Percentiles rank a stretch among this genome's conserved stretches.
phyloP scores from a whole-genome alignment of 805 yeast species.

The Blastobotrys mokoenaii region DNA sequence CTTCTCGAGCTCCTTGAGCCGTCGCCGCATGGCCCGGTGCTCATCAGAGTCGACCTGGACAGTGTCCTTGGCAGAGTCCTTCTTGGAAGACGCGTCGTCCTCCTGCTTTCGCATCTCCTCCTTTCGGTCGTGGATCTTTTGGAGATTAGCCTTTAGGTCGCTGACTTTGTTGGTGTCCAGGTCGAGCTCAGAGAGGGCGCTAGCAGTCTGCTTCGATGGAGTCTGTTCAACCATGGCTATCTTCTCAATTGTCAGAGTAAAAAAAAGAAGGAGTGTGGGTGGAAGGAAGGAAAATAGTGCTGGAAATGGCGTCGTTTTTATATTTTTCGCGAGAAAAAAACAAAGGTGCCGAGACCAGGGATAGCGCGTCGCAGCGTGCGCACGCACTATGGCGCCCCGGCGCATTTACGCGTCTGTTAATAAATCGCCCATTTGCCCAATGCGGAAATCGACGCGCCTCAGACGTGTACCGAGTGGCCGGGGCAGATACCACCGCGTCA shows the following conservation, averaged over 20 bases:
- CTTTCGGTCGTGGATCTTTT: slow-evolving; percentile 10
- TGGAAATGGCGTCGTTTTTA: slow-evolving; percentile 1
- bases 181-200: slow-evolving; percentile 45
- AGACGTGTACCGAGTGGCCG: not conserved
- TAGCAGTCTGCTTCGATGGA: slow-evolving; percentile 58
- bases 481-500: not conserved
- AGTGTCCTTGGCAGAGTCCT: slow-evolving; percentile 3
- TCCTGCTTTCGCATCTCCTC: slow-evolving; percentile 8
- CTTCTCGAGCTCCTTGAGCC: slow-evolving; percentile 65
- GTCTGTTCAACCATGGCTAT: slow-evolving; percentile 34
- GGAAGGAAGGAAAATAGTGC: not conserved
- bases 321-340: not conserved
- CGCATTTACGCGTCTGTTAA: not conserved
- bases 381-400: not conserved
- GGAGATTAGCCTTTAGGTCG: slow-evolving; percentile 11
- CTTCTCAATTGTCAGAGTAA: not conserved
- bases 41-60: not conserved
- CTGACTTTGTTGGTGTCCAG: slow-evolving; percentile 22
- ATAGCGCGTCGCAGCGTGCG: not conserved
- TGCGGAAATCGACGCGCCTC: not conserved
- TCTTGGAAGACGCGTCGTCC: not conserved
- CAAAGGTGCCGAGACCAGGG: too few relatives aligned
- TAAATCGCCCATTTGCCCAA: not conserved
- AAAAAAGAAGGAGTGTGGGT: not conserved
- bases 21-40: slow-evolving; percentile 14